These are phyloP conservation scores for Botryotinia globosa DNA, from an alignment of 2,329 filamentous ascomycete species.

Conservation along the genomic window DNA sequence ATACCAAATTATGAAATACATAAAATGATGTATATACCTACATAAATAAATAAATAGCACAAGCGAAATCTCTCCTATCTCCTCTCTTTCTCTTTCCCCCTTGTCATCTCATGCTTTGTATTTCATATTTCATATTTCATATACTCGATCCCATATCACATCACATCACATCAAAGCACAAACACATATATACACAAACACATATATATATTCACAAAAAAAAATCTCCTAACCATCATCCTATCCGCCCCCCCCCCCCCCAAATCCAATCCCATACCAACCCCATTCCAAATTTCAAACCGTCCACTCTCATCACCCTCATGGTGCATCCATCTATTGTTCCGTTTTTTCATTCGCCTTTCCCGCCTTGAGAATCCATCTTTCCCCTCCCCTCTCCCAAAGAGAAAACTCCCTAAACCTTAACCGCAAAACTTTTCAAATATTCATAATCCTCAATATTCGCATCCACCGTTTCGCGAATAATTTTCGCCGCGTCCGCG, in stretches of 20 bases:
- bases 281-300: too few species aligned
- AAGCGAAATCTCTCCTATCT: background rate
- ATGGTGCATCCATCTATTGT: too few species aligned
- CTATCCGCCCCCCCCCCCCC: background rate
- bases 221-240: background rate
- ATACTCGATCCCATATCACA: background rate
- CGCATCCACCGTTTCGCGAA: conserved; percentile 67
- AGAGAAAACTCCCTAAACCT: conserved; percentile 42
- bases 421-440: conserved; percentile 72
- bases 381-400: too few species aligned
- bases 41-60: too few species aligned
- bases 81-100: too few species aligned
- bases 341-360: too few species aligned
- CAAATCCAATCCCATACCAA: background rate
- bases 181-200: background rate
- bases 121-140: background rate
- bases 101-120: too few species aligned
- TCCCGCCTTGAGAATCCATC: too few species aligned
- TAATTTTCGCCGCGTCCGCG: conserved; percentile 65
- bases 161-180: background rate
- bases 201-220: background rate
- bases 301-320: too few species aligned
- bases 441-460: conserved; percentile 78
- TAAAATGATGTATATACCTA: background rate
- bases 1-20: too few species aligned